phyloP scores from a whole-genome alignment of 1,284 basidiomycete genomes.

The Cerioporus squamosus region DNA sequence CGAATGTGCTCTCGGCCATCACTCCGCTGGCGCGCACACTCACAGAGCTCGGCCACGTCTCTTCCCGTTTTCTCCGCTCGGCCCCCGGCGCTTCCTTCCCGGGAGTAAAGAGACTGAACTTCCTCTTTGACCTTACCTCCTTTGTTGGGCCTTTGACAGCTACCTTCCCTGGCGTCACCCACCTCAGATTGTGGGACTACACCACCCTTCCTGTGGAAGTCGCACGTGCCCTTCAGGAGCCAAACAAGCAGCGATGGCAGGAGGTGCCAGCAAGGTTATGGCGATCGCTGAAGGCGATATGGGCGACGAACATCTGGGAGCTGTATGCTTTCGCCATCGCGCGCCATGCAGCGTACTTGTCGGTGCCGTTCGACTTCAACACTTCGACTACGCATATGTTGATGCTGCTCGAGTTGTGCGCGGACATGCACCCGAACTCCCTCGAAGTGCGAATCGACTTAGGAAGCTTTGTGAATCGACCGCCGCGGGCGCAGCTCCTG shows the following conservation, averaged over 20 bases:
- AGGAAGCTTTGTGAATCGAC: too few relatives aligned
- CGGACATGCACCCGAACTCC: too few relatives aligned
- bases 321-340: neutral
- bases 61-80: neutral
- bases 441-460: too few relatives aligned
- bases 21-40: neutral
- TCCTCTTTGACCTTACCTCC: neutral
- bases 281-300: neutral
- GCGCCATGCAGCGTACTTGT: too few relatives aligned
- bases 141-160: neutral
- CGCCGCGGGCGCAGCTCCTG: too few relatives aligned
- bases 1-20: neutral
- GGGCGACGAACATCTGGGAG: neutral
- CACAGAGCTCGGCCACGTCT: neutral
- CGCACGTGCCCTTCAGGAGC: neutral
- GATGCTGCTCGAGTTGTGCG: too few relatives aligned
- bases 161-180: neutral
- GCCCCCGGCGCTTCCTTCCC: neutral
- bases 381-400: too few relatives aligned
- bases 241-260: neutral
- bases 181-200: neutral
- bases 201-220: neutral
- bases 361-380: too few relatives aligned
- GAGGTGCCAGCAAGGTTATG: neutral
- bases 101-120: neutral